Evolutionary conservation across 768 basidiomycete species (phyloP).

Genomic region (Suillus plorans): DNA sequence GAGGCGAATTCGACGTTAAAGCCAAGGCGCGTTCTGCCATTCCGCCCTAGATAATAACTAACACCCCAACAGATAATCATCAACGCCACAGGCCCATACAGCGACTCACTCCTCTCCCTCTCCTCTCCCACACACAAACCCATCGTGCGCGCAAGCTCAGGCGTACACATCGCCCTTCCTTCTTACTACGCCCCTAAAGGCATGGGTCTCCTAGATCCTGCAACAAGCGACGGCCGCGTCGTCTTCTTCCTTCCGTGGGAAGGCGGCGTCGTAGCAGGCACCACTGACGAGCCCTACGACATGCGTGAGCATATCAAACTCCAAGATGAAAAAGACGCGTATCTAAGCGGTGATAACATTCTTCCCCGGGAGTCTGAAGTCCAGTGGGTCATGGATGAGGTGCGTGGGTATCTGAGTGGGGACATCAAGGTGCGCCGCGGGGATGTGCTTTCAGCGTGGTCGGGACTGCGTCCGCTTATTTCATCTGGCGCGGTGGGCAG

Average conservation of each 20-base stretch:
- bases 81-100: conserved; percentile 96
- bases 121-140: conserved; percentile 76
- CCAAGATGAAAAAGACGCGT: background rate
- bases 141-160: conserved; percentile 91
- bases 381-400: conserved; percentile 94
- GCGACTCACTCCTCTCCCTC: conserved; percentile 80
- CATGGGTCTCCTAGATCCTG: conserved; percentile 94
- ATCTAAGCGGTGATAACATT: conserved; percentile 51
- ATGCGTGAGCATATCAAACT: conserved; percentile 44
- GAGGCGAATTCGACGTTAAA: conserved; percentile 77
- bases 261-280: conserved; percentile 95
- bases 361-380: conserved; percentile 91
- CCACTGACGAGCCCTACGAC: conserved; percentile 81
- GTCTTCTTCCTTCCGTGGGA: conserved; percentile 99
- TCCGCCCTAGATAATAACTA: background rate
- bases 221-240: conserved; percentile 94
- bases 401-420: conserved; percentile 81
- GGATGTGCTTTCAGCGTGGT: conserved; percentile 96
- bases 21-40: conserved; percentile 55
- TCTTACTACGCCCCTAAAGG: conserved; percentile 94
- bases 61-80: conserved; percentile 65
- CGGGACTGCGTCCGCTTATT: conserved; percentile 88
- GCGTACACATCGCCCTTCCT: conserved; percentile 94
- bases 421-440: conserved; percentile 94
- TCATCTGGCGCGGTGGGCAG: conserved; percentile 76